These are phyloP conservation scores for Penicillium crustosum DNA, from an alignment of 2,329 filamentous ascomycete species.

Conservation along the genomic window DNA sequence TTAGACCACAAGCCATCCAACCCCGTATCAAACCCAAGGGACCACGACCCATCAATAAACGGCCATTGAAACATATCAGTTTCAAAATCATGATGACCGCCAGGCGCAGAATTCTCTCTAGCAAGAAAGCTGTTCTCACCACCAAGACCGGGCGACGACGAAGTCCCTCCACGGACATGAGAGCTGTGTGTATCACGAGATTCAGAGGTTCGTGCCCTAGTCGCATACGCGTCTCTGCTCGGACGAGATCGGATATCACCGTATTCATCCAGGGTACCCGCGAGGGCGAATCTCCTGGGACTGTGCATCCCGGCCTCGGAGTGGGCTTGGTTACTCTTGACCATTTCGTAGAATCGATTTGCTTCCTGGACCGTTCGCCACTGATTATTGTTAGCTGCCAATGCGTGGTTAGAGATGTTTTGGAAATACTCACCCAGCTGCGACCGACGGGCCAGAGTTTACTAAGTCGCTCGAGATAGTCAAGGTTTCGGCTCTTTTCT, in stretches of 20 bases:
- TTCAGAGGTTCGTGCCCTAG: conserved; percentile 16
- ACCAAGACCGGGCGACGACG: conserved; percentile 11
- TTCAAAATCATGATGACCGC: conserved; percentile 30
- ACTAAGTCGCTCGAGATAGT: conserved; percentile 35
- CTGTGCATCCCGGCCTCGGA: conserved; percentile 24
- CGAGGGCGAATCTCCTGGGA: conserved; percentile 32
- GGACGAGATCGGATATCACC: conserved; percentile 39
- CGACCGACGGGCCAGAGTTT: conserved; percentile 37
- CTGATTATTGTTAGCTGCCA: conserved; percentile 18
- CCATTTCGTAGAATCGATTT: conserved; percentile 37
- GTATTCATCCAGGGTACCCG: conserved; percentile 39
- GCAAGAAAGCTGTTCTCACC: conserved; percentile 2
- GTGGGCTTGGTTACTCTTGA: conserved; percentile 29
- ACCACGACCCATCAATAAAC: conserved; percentile 40
- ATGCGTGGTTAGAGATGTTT: no score
- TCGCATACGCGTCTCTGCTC: conserved; percentile 16
- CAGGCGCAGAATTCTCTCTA: conserved; percentile 6
- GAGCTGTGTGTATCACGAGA: conserved; percentile 10
- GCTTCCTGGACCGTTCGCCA: conserved; percentile 40
- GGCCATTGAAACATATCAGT: conserved; percentile 41
- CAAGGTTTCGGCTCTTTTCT: conserved; percentile 34
- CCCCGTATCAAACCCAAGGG: conserved; percentile 35
- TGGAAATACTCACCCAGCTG: conserved; percentile 31
- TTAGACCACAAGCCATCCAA: conserved; percentile 34
- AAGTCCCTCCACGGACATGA: background rate